Evolutionary conservation across 805 yeast species (phyloP).

Genomic region (baker's yeast (Saccharomyces cerevisiae)): DNA sequence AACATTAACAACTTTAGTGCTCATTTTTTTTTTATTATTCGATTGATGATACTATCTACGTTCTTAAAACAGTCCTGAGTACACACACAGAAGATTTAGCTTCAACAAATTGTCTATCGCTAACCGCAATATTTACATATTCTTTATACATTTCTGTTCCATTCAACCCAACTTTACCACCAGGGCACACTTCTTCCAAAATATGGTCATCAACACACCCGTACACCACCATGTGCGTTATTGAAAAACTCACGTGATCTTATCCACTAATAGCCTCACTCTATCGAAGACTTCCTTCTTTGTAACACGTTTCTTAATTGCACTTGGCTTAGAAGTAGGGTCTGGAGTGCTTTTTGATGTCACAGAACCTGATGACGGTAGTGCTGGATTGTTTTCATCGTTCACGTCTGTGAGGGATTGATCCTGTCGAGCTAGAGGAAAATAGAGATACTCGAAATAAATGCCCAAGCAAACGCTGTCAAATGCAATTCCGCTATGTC

Average conservation of each 20-base stretch:
- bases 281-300: conserved; percentile 30
- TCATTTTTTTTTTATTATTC: conserved; percentile 29
- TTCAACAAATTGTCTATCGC: not conserved
- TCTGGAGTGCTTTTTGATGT: not conserved
- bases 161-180: not conserved
- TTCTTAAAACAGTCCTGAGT: not conserved
- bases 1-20: conserved; percentile 47
- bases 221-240: not conserved
- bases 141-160: not conserved
- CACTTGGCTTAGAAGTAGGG: conserved; percentile 5
- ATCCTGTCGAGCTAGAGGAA: conserved; percentile 12
- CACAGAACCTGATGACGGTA: not conserved
- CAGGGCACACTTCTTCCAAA: not conserved
- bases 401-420: not conserved
- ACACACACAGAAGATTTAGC: not conserved
- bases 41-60: not conserved
- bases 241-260: conserved; percentile 12
- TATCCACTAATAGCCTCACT: conserved; percentile 21
- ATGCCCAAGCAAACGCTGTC: conserved; percentile 26
- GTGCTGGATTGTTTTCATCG: not conserved
- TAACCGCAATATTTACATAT: not conserved
- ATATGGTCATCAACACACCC: not conserved
- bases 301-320: conserved; percentile 25
- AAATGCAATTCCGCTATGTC: conserved; percentile 26
- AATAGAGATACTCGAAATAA: conserved; percentile 24